Evolutionary conservation across 1,139 yeast species (phyloP), one percentile per base, ranked within the genome.

Genomic region (Candida labiduridarum): DNA sequence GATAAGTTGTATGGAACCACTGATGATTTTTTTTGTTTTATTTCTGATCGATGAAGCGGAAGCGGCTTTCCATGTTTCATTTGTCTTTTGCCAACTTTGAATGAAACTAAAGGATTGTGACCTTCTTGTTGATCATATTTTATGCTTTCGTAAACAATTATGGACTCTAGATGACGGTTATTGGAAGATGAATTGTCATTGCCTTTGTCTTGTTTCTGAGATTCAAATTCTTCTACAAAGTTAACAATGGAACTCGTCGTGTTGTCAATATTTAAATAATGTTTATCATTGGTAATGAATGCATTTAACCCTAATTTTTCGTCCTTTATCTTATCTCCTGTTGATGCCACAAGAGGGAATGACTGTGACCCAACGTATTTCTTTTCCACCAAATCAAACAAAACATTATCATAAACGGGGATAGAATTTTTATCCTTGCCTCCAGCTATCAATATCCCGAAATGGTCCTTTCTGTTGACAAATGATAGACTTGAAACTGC

Each of bases 361-460:
- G 70, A 65, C 11, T 57, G 53, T 1, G 68, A 66, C 4, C 72
- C 69, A 44, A 80, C 76, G 68, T 82, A 83, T 49, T 63, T 59
- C 33, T 65, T 69, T 16, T 76, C 78, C 1, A 76, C 77, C 47
- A 85, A 58, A 59, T 86, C 89, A 59, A 70, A 85, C 2, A 83
- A 66, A 33, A 76, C 78, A 41, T 84, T 72, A 43, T 72, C 74
- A 52, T 69, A 65, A 16, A 79, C 59, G 1, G 70, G 68, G 6
- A 68, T 62, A 41, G 82, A 79, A 46, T 72, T 53, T 14, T 59
- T 65, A 56, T 80, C 80, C 53, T 75, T 65, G 2, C 94, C 94
- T 14, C 92, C 94, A 1, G 82, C 74, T 10, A 85, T 73, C 29
- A 83, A 65, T 6, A 86, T 55, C 1, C 87, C 88, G 41, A 72